phyloP scores from a whole-genome alignment of 805 yeast species.

The Lachancea kluyveri region DNA sequence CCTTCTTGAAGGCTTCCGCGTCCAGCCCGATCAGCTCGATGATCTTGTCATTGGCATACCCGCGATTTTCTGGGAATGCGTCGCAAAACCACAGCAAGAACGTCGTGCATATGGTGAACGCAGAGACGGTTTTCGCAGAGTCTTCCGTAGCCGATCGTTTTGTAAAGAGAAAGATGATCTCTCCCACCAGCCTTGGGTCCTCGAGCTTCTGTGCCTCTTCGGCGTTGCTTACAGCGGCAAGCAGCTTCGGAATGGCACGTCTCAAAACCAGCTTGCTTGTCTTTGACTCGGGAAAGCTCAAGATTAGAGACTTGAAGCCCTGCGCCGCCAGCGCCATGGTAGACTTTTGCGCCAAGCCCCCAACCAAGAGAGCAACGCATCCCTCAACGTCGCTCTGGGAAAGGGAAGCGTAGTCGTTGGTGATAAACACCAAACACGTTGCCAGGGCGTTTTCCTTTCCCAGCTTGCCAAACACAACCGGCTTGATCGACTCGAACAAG shows the following conservation, averaged over 20 bases:
- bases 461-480: conserved; percentile 12
- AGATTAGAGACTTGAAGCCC: conserved; percentile 53
- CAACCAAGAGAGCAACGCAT: conserved; percentile 30
- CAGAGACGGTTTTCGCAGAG: conserved; percentile 2
- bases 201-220: too few relatives aligned
- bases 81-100: conserved; percentile 35
- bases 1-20: conserved; percentile 43
- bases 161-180: too few relatives aligned
- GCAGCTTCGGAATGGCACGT: background rate
- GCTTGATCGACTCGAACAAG: conserved; percentile 35
- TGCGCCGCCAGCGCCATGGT: conserved; percentile 43
- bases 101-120: conserved; percentile 20
- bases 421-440: conserved; percentile 38
- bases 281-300: background rate
- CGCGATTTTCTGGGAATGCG: conserved; percentile 19
- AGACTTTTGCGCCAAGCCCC: conserved; percentile 33
- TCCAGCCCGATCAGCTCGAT: conserved; percentile 40
- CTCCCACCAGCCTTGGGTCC: too few relatives aligned
- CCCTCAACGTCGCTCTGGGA: conserved; percentile 33
- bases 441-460: conserved; percentile 35
- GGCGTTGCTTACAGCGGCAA: too few relatives aligned
- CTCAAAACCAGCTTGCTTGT: conserved; percentile 2
- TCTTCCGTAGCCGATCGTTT: too few relatives aligned
- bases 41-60: conserved; percentile 40
- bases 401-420: conserved; percentile 31